A percentile compares a stretch with the other conserved stretches of the same genome.
These are phyloP conservation scores for Alternaria ventricosa DNA, from an alignment of 2,329 filamentous ascomycete species.

Conservation along the genomic window DNA sequence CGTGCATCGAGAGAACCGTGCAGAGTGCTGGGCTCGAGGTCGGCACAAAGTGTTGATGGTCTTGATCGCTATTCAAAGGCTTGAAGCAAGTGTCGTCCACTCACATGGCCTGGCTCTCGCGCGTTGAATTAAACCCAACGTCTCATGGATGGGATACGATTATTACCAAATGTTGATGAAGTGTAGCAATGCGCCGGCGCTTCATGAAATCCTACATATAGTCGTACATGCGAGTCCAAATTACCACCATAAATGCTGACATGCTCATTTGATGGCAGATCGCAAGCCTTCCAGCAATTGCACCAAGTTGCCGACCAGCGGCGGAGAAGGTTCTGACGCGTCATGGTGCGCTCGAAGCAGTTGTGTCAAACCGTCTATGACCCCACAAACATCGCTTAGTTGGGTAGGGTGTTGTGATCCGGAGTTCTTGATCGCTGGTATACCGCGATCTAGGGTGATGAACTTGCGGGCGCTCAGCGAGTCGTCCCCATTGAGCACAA, in stretches of 20 bases:
- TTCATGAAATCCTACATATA: neutral
- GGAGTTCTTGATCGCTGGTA: conserved; percentile 55
- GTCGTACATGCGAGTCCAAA: conserved; percentile 1
- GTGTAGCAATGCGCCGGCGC: neutral
- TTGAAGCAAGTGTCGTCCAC: neutral
- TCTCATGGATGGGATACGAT: neutral
- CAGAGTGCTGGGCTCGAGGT: neutral
- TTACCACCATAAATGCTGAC: neutral
- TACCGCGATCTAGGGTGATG: conserved; percentile 62
- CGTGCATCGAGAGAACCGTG: neutral
- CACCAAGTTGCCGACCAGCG: conserved; percentile 72
- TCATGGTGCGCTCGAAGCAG: conserved; percentile 62
- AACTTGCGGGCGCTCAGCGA: conserved; percentile 63
- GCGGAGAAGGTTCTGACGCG: conserved; percentile 52
- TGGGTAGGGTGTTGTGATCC: conserved; percentile 31
- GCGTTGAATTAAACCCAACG: neutral
- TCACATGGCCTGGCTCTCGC: neutral
- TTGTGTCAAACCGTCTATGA: conserved; percentile 65
- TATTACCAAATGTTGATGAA: neutral
- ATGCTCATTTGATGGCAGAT: conserved; percentile 52
- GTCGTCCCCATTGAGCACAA: conserved; percentile 65
- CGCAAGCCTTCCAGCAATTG: conserved; percentile 68
- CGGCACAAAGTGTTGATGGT: neutral
- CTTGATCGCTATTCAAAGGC: neutral
- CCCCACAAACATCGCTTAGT: conserved; percentile 63